Conservation (phyloP, 306 rosid genomes). For the Malus orientalis region DNA sequence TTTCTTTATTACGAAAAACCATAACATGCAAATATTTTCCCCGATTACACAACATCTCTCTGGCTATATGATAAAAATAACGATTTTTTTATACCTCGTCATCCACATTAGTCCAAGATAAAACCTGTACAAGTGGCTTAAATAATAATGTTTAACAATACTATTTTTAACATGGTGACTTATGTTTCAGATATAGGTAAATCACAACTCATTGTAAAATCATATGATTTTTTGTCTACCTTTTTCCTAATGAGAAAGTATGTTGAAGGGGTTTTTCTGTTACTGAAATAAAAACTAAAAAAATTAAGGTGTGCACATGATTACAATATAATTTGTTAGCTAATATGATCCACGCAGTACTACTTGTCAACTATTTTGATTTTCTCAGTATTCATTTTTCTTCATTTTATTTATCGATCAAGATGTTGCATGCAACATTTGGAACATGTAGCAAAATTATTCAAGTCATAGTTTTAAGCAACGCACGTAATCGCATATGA, state of each 20-base stretch:
- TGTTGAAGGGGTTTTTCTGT: background rate
- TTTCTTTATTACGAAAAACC: too few relatives aligned
- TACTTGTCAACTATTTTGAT: background rate
- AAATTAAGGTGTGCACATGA: background rate
- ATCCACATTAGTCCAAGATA: too few relatives aligned
- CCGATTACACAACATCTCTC: too few relatives aligned
- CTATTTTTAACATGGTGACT: background rate
- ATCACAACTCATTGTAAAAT: background rate
- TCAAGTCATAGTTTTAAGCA: background rate
- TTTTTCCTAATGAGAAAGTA: background rate
- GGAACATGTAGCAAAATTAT: background rate
- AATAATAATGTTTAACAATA: background rate
- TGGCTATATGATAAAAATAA: too few relatives aligned
- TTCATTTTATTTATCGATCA: background rate
- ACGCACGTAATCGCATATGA: background rate
- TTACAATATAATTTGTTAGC: background rate
- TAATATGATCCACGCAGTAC: background rate
- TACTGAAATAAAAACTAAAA: background rate
- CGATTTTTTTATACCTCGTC: too few relatives aligned
- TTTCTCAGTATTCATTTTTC: background rate
- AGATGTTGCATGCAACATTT: background rate
- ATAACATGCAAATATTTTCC: too few relatives aligned
- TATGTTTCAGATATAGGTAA: background rate
- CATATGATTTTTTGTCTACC: background rate
- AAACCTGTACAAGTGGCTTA: background rate